Evolutionary conservation across 2,329 filamentous ascomycete species (phyloP), one percentile per base, ranked within the genome.

Genomic region (Calonectria pteridis): DNA sequence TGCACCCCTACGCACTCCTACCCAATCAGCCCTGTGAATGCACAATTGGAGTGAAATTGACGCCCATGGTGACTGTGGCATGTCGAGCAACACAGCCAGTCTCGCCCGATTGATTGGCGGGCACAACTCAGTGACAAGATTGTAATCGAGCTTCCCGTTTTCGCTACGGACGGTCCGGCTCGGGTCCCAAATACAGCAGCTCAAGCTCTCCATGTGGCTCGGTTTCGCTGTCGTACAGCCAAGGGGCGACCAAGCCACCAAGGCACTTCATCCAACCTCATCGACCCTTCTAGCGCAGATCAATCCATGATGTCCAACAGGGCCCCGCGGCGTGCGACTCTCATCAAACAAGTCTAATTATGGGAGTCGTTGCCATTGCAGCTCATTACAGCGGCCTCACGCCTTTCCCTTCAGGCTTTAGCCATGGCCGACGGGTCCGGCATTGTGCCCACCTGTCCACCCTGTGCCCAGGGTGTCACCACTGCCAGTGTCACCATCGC

Each of bases 1-100:
- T 63, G 65, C 37, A 70, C 71, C 67, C 67, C 67, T 72, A 77
- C 78, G 76, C 74, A 76, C 77, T 73, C 74, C 76, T 73, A 73
- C 72, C 78, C 78, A 80, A 80, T 80, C 78, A 78, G 78, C 77
- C 77, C 73, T 78, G 77, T 72, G 77, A 72, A 67, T 75, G 75
- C 74, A 53, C 55, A 58, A 51, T 50, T 65, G 23, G 40, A 73
- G 66, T 64, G 43, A 76, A 78, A 77, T 79, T 76, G 71, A 72
- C 46, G 53, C 65, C 23, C 37, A 23, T 62, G 55, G 55, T 40
- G 14, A 23, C 35, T 16, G 55, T 40, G 55, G 33, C 55, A 62
- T 40, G 55, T 37, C 55, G 23, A 62, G 55, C 64, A 69, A 65
- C 66, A 67, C 58, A 49, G 53, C 51, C 74, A 77, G 73, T 49